These are phyloP conservation scores for Fistulinella cinereoalba DNA, from an alignment of 1,284 basidiomycete genomes.

Conservation along the genomic window DNA sequence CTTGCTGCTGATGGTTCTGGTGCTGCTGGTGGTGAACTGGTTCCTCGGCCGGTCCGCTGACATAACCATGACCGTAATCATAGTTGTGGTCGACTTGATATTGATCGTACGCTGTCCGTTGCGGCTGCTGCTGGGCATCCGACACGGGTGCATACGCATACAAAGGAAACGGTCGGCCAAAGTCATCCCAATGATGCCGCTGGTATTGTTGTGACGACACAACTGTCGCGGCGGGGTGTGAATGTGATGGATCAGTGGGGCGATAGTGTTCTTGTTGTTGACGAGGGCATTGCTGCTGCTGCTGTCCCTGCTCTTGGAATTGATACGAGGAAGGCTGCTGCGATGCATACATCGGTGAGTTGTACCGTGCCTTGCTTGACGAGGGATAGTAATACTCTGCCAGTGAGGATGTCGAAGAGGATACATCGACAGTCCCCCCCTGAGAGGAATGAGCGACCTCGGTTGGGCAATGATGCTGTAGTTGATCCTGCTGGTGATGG, in stretches of 20 bases:
- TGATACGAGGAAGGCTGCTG: conserved; percentile 8
- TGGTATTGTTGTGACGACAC: no score
- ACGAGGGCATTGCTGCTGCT: conserved; percentile 3
- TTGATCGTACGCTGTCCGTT: conserved; percentile 4
- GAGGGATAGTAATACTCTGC: conserved; percentile 22
- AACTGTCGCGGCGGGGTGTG: no score
- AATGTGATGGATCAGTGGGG: no score
- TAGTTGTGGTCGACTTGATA: no score
- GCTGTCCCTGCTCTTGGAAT: conserved; percentile 7
- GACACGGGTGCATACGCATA: no score
- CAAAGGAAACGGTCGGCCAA: not conserved
- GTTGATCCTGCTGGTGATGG: no score
- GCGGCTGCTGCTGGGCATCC: no score
- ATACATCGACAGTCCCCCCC: conserved; percentile 1
- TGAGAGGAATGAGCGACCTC: conserved; percentile 17
- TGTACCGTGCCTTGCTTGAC: no score
- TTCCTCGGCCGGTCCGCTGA: conserved; percentile 1
- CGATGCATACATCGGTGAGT: conserved; percentile 1
- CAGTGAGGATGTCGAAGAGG: conserved; percentile 12
- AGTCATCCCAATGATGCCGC: conserved; percentile 13
- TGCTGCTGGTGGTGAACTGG: no score
- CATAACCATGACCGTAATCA: not conserved
- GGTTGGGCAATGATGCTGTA: conserved; percentile 15
- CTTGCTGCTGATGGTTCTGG: conserved; percentile 35
- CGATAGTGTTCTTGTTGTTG: conserved; percentile 23